Evolutionary conservation across 805 yeast genomes (phyloP).

Genomic region (Wickerhamomyces queroliae): DNA sequence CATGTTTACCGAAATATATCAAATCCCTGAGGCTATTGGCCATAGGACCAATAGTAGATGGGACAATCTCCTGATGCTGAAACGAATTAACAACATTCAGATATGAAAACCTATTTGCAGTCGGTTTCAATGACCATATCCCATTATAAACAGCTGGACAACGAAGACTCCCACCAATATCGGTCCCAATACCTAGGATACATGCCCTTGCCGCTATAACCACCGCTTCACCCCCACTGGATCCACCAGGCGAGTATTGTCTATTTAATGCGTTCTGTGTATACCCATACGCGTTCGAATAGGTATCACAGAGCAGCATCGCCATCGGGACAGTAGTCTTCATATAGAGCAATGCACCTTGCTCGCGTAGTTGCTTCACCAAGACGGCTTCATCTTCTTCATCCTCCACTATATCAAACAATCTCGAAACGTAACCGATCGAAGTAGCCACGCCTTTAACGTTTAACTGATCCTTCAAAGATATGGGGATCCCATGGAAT

Average conservation of each 20-base stretch:
- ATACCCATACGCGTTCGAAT: slow-evolving; percentile 38
- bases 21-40: slow-evolving; percentile 32
- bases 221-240: slow-evolving; percentile 52
- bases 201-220: slow-evolving; percentile 38
- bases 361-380: slow-evolving; percentile 27
- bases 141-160: slow-evolving; percentile 40
- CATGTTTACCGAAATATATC: slow-evolving; percentile 25
- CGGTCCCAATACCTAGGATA: slow-evolving; percentile 50
- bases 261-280: slow-evolving; percentile 41
- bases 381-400: slow-evolving; percentile 10
- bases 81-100: slow-evolving; percentile 32
- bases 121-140: slow-evolving; percentile 37
- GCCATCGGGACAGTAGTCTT: slow-evolving; percentile 48
- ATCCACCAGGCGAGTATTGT: slow-evolving; percentile 42
- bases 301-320: slow-evolving; percentile 44
- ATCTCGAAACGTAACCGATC: slow-evolving; percentile 47
- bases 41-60: slow-evolving; percentile 44
- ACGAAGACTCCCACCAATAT: slow-evolving; percentile 47
- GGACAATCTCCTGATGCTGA: slow-evolving; percentile 42
- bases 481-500: slow-evolving; percentile 63
- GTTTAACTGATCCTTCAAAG: slow-evolving; percentile 59
- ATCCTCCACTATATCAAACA: slow-evolving; percentile 13
- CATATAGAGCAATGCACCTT: slow-evolving; percentile 56
- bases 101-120: slow-evolving; percentile 38
- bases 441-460: slow-evolving; percentile 46